Evolutionary conservation across 2,329 filamentous ascomycete species (phyloP), one percentile per base, ranked within the genome.

Genomic region (Trichoderma sp.): DNA sequence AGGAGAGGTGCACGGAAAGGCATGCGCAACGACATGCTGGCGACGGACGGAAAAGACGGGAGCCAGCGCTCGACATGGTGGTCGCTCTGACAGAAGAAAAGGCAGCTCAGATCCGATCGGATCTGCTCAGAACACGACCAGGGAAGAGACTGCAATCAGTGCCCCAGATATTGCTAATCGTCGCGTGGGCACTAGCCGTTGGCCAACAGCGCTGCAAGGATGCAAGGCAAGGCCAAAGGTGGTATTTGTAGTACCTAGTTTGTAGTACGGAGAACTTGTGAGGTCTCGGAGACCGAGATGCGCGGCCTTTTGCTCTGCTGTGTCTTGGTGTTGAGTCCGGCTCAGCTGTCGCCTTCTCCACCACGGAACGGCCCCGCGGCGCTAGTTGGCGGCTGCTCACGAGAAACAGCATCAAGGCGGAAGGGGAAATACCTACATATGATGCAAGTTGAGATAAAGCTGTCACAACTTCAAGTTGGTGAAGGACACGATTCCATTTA

Each of bases 211-310:
- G 34, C 34, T 39, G 34, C 34, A 39, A 39, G 34, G 12, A 14
- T 14, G 1, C 34, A 12, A 12, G 34, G 12, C 34, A 39, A 39
- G 34, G 34, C 21, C 21, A 24, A 24, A 3, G 21, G 21, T 51
- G 39, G 45, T 34, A 52, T 15, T 19, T 12, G 24, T 50, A 41
- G 21, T 24, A 24, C 21, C 21, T 24, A 24, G 21, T 34, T 9
- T 34, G 44, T 30, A 14, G 54, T 10, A 26, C 14, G 19, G 28
- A 45, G n/a, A 34, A 41, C 1, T 44, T n/a, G 26, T 26, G 7
- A 50, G 17, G 34, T 51, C 64, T 66, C 64, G 64, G 64, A 66
- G 54, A 66, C 64, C 64, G 64, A 66, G 60, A 26, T 60, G 56
- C 55, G 59, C 55, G 60, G 60, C n/a, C 50, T 60, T 47, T 60